Base-by-base conservation (phyloP, 78 protist genomes). In the Dictyostelium citrinum region DNA sequence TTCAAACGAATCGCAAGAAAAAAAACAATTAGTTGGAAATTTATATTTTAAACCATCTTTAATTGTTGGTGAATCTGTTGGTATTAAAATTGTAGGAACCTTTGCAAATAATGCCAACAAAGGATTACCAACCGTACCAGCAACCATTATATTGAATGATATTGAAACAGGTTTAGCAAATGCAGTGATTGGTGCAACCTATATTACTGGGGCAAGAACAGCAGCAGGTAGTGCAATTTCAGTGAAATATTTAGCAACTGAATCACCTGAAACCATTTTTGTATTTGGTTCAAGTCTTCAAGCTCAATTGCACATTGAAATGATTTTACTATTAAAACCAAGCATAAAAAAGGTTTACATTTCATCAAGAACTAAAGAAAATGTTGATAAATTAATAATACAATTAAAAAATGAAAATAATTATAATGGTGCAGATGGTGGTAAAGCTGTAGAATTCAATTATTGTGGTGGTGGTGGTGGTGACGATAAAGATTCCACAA, bases 201-300 rank as follows among this genome's bases (percentile, higher is more conserved):
- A 71, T 46, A 17, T 91, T 7, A 91, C 95, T 20, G 95, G 92
- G 0, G 33, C 68, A 0, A 77, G 95, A 74, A 91, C 95, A 4
- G 95, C 95, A 14, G 95, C 95, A 0, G 90, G 91, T 10, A 46
- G 85, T 64, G 90, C 95, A 31, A 67, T 84, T 6, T 82, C 91
- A 2, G 55, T 43, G 5, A 78, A 68, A 16, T 55, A 70, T 45
- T n/a, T 91, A 70, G 72, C 91, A 6, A 10, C 24, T 31, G 33
- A 51, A 3, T 83, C 84, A 2, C 14, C 60, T 0, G 31, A 51
- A 27, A 75, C 84, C n/a, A 2, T 91, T 49, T 39, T 45, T 39
- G 84, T 91, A 6, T 91, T 76, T 55, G 95, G 95, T 1, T n/a
- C 81, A 10, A 90, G 95, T 29, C 33, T 91, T 11, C 95, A 91